A percentile compares a stretch with the other conserved stretches of the same genome.
Conservation (phyloP, 352 stramenopile genomes). For the Pythium pyrilobum region DNA sequence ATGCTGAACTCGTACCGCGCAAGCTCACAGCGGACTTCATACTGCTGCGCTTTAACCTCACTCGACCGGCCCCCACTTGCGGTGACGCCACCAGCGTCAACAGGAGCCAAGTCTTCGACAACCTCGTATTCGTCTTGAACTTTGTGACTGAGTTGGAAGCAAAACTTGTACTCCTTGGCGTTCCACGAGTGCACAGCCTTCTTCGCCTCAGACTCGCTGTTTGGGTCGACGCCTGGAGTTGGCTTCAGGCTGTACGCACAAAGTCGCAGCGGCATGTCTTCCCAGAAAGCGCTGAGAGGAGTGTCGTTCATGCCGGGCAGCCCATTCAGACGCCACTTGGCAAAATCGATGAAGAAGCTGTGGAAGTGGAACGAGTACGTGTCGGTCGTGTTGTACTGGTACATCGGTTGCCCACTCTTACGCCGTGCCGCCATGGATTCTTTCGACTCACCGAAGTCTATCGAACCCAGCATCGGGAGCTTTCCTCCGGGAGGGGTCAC, state of each 20-base stretch:
- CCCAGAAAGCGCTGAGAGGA: slow-evolving; percentile 44
- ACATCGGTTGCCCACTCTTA: slow-evolving; percentile 29
- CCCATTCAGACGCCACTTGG: slow-evolving; percentile 43
- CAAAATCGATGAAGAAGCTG: slow-evolving; percentile 68
- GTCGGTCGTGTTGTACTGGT: slow-evolving; percentile 51
- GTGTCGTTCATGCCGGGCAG: slow-evolving; percentile 44
- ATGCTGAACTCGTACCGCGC: slow-evolving; percentile 29
- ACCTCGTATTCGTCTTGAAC: slow-evolving; percentile 22
- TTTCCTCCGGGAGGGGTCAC: slow-evolving; percentile 28
- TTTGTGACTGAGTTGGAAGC: slow-evolving; percentile 40
- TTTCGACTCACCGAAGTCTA: slow-evolving; percentile 50
- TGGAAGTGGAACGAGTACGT: slow-evolving; percentile 76
- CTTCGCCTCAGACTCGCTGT: slow-evolving; percentile 21
- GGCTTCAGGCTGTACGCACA: slow-evolving; percentile 45
- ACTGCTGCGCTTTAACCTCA: slow-evolving; percentile 13
- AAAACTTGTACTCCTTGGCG: slow-evolving; percentile 53
- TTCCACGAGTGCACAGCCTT: slow-evolving; percentile 24
- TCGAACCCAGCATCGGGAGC: slow-evolving; percentile 33
- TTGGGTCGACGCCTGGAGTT: slow-evolving; percentile 10
- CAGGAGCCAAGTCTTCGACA: neutral
- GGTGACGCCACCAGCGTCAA: neutral
- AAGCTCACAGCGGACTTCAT: slow-evolving; percentile 25
- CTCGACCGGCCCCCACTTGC: slow-evolving; percentile 1
- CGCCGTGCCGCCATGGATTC: slow-evolving; percentile 26
- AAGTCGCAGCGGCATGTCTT: slow-evolving; percentile 56